Base-by-base conservation (phyloP, 352 stramenopile species). In the Peronospora belbahrii region DNA sequence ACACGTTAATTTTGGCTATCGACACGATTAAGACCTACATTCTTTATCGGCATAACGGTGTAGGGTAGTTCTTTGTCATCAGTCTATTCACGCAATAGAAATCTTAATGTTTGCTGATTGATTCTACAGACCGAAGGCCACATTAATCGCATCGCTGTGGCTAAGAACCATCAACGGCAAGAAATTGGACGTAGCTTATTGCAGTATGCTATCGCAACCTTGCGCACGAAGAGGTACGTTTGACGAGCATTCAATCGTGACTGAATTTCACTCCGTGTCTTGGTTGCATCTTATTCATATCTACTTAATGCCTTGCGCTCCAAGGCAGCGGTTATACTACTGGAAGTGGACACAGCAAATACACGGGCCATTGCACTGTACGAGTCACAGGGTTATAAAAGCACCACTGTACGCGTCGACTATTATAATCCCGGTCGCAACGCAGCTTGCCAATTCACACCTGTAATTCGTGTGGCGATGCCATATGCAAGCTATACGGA, bases 81-180 rank as follows among this genome's bases (percentile, higher is more conserved):
- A n/a, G 19, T 22, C 9, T 6, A n/a, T 17, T n/a, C 3, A 11
- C 32, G 8, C 3, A 15, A 17, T 35, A 35, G 32, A n/a, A n/a
- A n/a, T n/a, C n/a, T 13, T 22, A 14, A 13, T 19, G 13, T 4
- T 5, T 20, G 2, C 4, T 0, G 0, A 2, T 22, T 37, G 14
- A 22, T 27, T 6, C n/a, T 41, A 48, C 42, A 80, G 70, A 33
- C 48, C 9, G 55, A 57, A 8, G 64, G 66, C 2, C 56, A 68
- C 44, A 58, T 81, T 24, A 66, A 75, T 47, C 74, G 74, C 33
- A 50, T 81, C 17, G 66, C 70, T 4, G 63, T 81, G 23, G 58
- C 59, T 13, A 52, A 69, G 45, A 27, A 54, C 39, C 40, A 35
- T 2, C 47, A 60, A 23, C 64, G 67, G 8, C 52, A 56, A 17